phyloP scores from a whole-genome alignment of 495 filamentous ascomycete genomes.

The Aspergillus incahuasiensis region DNA sequence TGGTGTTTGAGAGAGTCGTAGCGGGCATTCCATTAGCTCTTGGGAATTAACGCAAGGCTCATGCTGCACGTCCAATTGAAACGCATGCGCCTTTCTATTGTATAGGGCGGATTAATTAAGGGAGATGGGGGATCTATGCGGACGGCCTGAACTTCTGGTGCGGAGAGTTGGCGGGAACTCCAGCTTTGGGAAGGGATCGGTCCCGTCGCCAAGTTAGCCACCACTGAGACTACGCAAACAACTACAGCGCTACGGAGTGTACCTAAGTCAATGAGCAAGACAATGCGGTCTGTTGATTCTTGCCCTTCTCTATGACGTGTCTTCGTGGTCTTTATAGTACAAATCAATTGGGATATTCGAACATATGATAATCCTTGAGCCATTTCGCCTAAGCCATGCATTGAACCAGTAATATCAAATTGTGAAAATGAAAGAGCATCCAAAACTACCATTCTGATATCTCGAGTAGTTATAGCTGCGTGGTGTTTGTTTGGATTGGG shows the following conservation, averaged over 20 bases:
- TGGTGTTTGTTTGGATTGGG: background rate
- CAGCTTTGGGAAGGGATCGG: background rate
- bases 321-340: conserved; percentile 23
- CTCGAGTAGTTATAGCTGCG: background rate
- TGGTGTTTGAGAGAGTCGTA: conserved; percentile 27
- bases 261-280: background rate
- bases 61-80: conserved; percentile 22
- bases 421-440: conserved; percentile 14
- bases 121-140: background rate
- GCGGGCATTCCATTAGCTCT: conserved; percentile 40
- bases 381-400: conserved; percentile 43
- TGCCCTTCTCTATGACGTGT: conserved; percentile 24
- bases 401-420: conserved; percentile 14
- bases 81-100: background rate
- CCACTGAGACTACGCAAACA: too few relatives aligned
- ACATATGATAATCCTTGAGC: conserved; percentile 17
- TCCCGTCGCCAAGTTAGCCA: background rate
- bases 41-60: conserved; percentile 21
- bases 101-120: background rate
- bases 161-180: conserved; percentile 3
- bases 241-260: background rate
- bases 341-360: conserved; percentile 20
- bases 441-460: conserved; percentile 2
- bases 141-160: background rate
- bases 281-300: background rate